phyloP scores from a whole-genome alignment of 78 protist genomes.

The Mastigamoeba balamuthi region DNA sequence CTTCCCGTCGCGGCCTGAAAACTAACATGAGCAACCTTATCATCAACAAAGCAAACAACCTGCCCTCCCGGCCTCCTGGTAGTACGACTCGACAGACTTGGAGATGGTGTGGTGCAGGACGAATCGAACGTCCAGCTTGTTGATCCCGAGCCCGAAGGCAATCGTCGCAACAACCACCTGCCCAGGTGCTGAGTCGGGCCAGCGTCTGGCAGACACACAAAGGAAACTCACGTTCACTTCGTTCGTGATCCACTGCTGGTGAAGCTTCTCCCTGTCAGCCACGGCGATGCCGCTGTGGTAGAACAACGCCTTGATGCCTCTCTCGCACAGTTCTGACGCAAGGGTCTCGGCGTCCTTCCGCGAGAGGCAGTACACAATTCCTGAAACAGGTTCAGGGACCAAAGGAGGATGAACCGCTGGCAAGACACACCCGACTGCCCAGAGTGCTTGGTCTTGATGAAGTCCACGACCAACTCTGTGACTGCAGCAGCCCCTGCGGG shows the following conservation, averaged over 20 bases:
- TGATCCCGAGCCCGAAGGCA: constrained; percentile 97
- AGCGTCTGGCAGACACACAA: background rate
- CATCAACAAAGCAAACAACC: no score
- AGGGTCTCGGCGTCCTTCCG: constrained; percentile 54
- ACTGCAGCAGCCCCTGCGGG: background rate
- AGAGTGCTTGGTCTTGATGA: background rate
- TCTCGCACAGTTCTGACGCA: constrained; percentile 15
- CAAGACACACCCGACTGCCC: no score
- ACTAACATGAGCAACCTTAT: background rate
- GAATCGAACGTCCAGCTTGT: constrained; percentile 80
- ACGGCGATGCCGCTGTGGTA: constrained; percentile 56
- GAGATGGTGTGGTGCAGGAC: constrained; percentile 88
- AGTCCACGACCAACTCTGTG: constrained; percentile 17
- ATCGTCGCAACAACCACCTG: constrained; percentile 85
- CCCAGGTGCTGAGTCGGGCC: background rate
- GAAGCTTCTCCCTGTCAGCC: constrained; percentile 9
- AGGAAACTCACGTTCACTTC: background rate
- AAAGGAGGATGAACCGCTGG: no score
- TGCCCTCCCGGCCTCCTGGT: constrained; percentile 78
- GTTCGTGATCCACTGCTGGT: constrained; percentile 53
- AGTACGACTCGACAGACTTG: constrained; percentile 81
- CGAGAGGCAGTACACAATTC: constrained; percentile 76
- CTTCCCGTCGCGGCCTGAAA: background rate
- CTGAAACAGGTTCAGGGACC: no score
- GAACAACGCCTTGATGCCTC: background rate